These are phyloP conservation scores for Pseudopyricularia javanii DNA, from an alignment of 2,329 filamentous ascomycete genomes.

Conservation along the genomic window DNA sequence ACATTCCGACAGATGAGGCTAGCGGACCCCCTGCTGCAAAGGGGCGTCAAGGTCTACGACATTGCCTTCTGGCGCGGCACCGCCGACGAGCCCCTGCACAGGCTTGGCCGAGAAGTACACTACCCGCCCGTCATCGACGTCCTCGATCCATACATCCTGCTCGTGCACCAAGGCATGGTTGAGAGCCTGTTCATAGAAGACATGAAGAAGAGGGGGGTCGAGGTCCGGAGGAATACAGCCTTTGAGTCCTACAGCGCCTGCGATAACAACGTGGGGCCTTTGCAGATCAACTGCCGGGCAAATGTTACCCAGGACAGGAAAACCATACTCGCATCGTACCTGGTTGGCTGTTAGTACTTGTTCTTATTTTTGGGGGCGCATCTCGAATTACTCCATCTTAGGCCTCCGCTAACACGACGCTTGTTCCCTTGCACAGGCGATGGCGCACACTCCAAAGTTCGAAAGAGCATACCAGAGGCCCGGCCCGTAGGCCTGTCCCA, in stretches of 20 bases:
- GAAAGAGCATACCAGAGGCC: conserved; percentile 46
- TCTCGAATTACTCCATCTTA: not conserved
- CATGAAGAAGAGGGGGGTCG: conserved; percentile 48
- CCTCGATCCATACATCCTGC: conserved; percentile 42
- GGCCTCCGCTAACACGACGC: not conserved
- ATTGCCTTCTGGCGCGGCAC: conserved; percentile 59
- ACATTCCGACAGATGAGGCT: conserved; percentile 62
- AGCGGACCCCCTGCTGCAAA: conserved; percentile 54
- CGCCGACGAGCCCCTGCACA: conserved; percentile 37
- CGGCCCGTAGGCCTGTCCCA: conserved; percentile 44
- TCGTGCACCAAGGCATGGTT: conserved; percentile 64
- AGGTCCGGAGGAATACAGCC: conserved; percentile 50
- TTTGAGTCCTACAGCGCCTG: conserved; percentile 46
- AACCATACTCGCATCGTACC: conserved; percentile 42
- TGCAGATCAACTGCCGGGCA: conserved; percentile 37
- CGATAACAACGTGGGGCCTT: conserved; percentile 25
- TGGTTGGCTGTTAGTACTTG: conserved; percentile 46
- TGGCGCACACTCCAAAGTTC: conserved; percentile 59
- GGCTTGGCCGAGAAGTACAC: conserved; percentile 38
- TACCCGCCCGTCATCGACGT: conserved; percentile 52
- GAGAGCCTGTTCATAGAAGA: conserved; percentile 61
- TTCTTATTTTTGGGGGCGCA: not conserved
- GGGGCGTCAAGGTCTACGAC: conserved; percentile 60
- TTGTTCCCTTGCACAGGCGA: conserved; percentile 32
- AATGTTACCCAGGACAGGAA: conserved; percentile 36